A percentile compares a stretch with the other conserved stretches of the same genome.
Evolutionary conservation across 371 early-diverging fungal genomes (phyloP).

Genomic region (Zopfochytrium polystomum): DNA sequence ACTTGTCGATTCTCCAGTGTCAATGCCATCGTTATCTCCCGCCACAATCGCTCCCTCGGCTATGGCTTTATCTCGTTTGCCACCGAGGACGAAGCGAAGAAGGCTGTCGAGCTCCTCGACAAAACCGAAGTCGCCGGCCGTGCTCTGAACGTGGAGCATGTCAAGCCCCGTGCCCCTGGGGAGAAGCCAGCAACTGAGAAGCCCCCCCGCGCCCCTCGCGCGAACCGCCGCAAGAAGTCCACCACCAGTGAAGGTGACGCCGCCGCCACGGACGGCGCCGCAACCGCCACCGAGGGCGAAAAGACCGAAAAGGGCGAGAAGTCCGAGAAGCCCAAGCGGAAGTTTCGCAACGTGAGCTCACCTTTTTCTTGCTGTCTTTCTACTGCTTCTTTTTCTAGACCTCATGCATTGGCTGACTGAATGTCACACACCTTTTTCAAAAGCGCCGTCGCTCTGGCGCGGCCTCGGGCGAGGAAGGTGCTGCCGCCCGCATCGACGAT

Average conservation of each 20-base stretch:
- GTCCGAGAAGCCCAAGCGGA: neutral
- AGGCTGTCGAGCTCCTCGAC: conserved; percentile 69
- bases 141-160: conserved; percentile 82
- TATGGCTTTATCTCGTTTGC: conserved; percentile 91
- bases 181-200: neutral
- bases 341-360: conserved; percentile 1
- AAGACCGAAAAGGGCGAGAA: neutral
- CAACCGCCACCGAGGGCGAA: neutral
- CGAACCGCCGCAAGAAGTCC: neutral
- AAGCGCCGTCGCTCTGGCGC: too few relatives aligned
- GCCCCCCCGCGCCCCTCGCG: conserved; percentile 1
- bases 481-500: too few relatives aligned
- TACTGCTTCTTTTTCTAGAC: too few relatives aligned
- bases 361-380: neutral
- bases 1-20: conserved; percentile 34
- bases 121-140: conserved; percentile 75
- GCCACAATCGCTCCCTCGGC: conserved; percentile 74
- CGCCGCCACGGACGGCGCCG: conserved; percentile 20
- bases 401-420: too few relatives aligned
- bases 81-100: conserved; percentile 66
- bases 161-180: conserved; percentile 47
- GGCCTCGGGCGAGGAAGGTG: too few relatives aligned
- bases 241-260: conserved; percentile 30
- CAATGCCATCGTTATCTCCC: conserved; percentile 72
- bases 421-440: too few relatives aligned